Percentiles rank a stretch among this genome's conserved stretches.
Conservation (phyloP, 805 yeast genomes). For the Scheffersomyces stipitis region DNA sequence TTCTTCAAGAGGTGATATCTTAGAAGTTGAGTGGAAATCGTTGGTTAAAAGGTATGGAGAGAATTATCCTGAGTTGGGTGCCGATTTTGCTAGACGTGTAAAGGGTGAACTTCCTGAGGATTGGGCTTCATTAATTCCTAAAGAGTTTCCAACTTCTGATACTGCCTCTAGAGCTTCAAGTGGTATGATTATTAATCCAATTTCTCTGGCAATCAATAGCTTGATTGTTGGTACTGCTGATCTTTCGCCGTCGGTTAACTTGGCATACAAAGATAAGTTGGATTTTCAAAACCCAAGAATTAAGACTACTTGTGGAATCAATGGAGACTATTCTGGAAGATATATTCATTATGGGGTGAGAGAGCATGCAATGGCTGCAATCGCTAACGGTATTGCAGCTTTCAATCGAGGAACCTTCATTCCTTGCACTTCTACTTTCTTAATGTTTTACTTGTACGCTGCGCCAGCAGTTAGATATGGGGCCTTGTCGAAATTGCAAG, state of each 20-base stretch:
- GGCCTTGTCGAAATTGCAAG: conserved; percentile 45
- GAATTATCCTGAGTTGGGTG: conserved; percentile 25
- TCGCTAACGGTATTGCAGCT: conserved; percentile 33
- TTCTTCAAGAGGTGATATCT: conserved; percentile 18
- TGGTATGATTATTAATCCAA: conserved; percentile 26
- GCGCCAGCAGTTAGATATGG: conserved; percentile 53
- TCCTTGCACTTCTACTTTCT: conserved; percentile 39
- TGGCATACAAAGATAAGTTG: conserved; percentile 25
- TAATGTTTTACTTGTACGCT: conserved; percentile 42
- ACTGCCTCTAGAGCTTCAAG: conserved; percentile 27
- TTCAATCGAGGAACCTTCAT: conserved; percentile 33
- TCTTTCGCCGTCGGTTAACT: conserved; percentile 28
- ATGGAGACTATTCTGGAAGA: conserved; percentile 30
- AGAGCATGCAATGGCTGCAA: conserved; percentile 34
- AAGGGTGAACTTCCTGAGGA: conserved; percentile 24
- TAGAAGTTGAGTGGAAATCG: conserved; percentile 20
- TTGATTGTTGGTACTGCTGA: conserved; percentile 39
- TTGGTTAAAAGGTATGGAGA: conserved; percentile 17
- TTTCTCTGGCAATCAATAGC: conserved; percentile 21
- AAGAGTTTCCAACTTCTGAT: conserved; percentile 11
- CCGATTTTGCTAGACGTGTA: conserved; percentile 23
- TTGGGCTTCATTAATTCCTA: conserved; percentile 24
- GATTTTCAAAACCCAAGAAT: conserved; percentile 29
- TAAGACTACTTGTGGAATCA: conserved; percentile 21
- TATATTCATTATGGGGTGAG: conserved; percentile 32